phyloP scores from a whole-genome alignment of 768 basidiomycete genomes.

The Russula abietina region DNA sequence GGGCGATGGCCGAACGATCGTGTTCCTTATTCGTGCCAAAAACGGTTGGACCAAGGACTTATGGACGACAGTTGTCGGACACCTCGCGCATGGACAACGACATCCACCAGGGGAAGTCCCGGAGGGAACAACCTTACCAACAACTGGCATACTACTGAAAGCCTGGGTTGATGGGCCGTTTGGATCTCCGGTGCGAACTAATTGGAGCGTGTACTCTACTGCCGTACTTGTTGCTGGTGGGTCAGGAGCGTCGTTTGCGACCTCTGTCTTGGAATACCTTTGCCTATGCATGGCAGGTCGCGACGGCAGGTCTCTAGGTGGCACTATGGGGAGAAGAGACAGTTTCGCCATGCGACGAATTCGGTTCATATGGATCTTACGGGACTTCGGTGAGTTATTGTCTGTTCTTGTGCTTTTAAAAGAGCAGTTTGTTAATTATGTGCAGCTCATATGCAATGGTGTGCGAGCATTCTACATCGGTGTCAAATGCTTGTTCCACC shows the following conservation, averaged over 20 bases:
- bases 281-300: conserved; percentile 53
- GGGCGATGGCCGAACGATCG: conserved; percentile 49
- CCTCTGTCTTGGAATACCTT: conserved; percentile 59
- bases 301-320: conserved; percentile 45
- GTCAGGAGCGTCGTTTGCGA: conserved; percentile 67
- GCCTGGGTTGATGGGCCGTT: conserved; percentile 64
- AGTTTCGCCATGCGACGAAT: conserved; percentile 46
- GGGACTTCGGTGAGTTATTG: conserved; percentile 59
- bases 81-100: conserved; percentile 32
- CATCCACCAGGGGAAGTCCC: conserved; percentile 32
- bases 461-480: conserved; percentile 56
- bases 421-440: neutral
- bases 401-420: neutral
- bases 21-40: conserved; percentile 64
- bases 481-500: conserved; percentile 52
- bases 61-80: conserved; percentile 47
- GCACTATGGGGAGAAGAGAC: conserved; percentile 40
- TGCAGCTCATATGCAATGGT: conserved; percentile 71
- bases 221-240: conserved; percentile 65
- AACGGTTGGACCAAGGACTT: conserved; percentile 63
- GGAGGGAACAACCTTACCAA: conserved; percentile 33
- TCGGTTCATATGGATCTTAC: conserved; percentile 70
- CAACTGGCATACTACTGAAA: conserved; percentile 46
- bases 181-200: conserved; percentile 54
- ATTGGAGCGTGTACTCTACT: conserved; percentile 55